Evolutionary conservation across 208 protist species (phyloP).

Genomic region (Crithidia thermophila): DNA sequence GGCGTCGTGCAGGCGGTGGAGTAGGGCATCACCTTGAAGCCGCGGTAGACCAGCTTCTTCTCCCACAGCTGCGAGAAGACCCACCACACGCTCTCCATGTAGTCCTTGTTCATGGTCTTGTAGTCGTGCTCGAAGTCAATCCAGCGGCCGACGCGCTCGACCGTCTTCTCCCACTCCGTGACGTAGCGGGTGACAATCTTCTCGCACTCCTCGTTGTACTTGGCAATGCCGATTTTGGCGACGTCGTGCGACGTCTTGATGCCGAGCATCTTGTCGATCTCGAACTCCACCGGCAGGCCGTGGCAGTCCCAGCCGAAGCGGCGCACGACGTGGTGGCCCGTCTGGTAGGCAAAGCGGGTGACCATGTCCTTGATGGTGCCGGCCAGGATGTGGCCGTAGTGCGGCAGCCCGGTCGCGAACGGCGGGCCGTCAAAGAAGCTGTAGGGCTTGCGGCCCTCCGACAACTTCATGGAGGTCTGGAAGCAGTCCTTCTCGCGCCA

Average conservation of each 20-base stretch:
- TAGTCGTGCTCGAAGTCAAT: conserved; percentile 99
- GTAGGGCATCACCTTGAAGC: conserved; percentile 99
- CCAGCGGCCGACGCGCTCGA: conserved; percentile 98
- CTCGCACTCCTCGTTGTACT: conserved; percentile 98
- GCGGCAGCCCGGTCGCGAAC: conserved; percentile 99
- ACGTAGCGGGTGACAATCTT: conserved; percentile 99
- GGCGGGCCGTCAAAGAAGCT: conserved; percentile 99
- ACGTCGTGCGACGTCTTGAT: conserved; percentile 96
- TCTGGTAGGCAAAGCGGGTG: conserved; percentile 98
- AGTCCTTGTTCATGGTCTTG: conserved; percentile 98
- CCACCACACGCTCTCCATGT: conserved; percentile 99
- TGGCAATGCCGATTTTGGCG: conserved; percentile 96
- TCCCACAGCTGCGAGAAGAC: conserved; percentile 98
- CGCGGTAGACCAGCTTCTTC: conserved; percentile 99
- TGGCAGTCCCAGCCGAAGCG: conserved; percentile 99
- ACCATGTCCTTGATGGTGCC: conserved; percentile 99
- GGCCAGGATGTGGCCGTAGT: conserved; percentile 99
- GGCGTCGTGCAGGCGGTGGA: conserved; percentile 98
- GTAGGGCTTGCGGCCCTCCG: conserved; percentile 85
- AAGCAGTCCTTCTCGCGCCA: conserved; percentile 98
- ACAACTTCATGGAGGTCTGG: conserved; percentile 93
- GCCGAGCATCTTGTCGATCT: conserved; percentile 98
- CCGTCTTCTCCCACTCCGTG: conserved; percentile 97
- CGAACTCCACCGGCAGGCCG: conserved; percentile 99
- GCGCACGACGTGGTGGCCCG: conserved; percentile 97